A percentile compares a stretch with the other conserved stretches of the same genome.
Conservation (phyloP, 1,284 basidiomycete genomes). For the Trametes hirsuta region DNA sequence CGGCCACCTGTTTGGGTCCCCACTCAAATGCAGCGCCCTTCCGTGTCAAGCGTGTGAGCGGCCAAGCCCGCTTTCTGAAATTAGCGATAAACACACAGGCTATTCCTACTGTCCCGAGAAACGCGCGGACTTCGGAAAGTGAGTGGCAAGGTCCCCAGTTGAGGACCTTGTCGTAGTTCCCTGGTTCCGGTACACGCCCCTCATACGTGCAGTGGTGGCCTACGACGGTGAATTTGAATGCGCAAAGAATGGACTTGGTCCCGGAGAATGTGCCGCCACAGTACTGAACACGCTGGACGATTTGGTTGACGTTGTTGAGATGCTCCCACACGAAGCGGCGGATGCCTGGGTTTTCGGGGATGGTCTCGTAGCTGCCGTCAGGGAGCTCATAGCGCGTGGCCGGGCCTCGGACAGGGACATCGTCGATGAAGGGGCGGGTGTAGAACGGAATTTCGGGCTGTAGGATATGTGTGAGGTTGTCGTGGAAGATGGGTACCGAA, state of each 20-base stretch:
- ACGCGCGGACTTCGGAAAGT: slow-evolving; percentile 28
- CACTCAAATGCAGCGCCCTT: slow-evolving; percentile 26
- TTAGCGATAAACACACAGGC: slow-evolving; percentile 24
- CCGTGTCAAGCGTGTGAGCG: slow-evolving; percentile 29
- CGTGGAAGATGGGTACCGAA: slow-evolving; percentile 39
- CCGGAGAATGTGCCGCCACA: no score
- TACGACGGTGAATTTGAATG: slow-evolving; percentile 27
- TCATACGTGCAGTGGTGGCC: slow-evolving; percentile 31
- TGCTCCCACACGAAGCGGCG: no score
- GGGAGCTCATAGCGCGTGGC: no score
- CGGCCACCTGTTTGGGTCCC: slow-evolving; percentile 24
- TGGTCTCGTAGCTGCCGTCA: no score
- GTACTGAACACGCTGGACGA: no score
- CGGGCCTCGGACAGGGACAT: no score
- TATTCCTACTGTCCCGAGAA: slow-evolving; percentile 27
- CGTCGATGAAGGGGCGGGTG: no score
- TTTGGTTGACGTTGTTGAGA: no score
- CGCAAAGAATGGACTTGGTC: slow-evolving; percentile 17
- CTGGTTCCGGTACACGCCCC: slow-evolving; percentile 28
- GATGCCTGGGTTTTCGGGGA: no score
- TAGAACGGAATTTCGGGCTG: slow-evolving; percentile 34
- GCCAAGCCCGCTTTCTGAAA: slow-evolving; percentile 17
- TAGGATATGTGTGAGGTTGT: slow-evolving; percentile 27
- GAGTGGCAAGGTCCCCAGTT: slow-evolving; percentile 29
- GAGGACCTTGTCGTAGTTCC: slow-evolving; percentile 21